Evolutionary conservation across 768 basidiomycete genomes (phyloP).

Genomic region (Tricholoma terreum): DNA sequence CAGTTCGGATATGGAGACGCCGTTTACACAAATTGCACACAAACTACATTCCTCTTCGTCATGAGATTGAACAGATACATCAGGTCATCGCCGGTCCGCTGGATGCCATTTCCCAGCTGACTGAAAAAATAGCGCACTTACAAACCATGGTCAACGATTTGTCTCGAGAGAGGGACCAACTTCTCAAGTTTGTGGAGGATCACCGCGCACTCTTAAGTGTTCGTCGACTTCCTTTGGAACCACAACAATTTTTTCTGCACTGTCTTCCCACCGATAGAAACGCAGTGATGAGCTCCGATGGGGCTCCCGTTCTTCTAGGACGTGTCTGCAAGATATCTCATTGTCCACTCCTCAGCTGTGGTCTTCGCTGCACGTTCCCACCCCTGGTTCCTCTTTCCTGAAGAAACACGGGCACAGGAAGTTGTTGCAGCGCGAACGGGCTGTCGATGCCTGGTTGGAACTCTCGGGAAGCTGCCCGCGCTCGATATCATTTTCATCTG

Average conservation of each 20-base stretch:
- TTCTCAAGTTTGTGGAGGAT: not conserved
- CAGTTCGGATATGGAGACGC: conserved; percentile 5
- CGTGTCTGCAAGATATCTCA: conserved; percentile 3
- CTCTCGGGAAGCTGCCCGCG: conserved; percentile 1
- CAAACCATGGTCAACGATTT: not conserved
- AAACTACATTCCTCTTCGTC: conserved; percentile 1
- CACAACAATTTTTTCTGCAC: conserved; percentile 1
- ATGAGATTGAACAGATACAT: not conserved
- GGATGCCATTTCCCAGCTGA: not conserved
- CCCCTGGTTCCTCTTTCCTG: not conserved
- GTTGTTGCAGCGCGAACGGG: not conserved
- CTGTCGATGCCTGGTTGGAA: conserved; percentile 1
- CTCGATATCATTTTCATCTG: not conserved
- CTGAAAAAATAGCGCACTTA: not conserved
- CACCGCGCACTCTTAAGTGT: not conserved
- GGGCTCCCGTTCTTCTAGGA: conserved; percentile 3
- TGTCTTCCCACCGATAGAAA: not conserved
- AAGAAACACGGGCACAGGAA: not conserved
- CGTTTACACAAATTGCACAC: conserved; percentile 2
- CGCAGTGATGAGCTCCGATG: not conserved
- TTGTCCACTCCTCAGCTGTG: not conserved
- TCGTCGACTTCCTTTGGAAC: not conserved
- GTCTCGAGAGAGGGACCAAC: not conserved
- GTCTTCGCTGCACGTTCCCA: not conserved
- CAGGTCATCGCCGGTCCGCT: not conserved